Evolutionary conservation across 177 flowering plant species (phyloP).

Genomic region (Vitis hybrid): DNA sequence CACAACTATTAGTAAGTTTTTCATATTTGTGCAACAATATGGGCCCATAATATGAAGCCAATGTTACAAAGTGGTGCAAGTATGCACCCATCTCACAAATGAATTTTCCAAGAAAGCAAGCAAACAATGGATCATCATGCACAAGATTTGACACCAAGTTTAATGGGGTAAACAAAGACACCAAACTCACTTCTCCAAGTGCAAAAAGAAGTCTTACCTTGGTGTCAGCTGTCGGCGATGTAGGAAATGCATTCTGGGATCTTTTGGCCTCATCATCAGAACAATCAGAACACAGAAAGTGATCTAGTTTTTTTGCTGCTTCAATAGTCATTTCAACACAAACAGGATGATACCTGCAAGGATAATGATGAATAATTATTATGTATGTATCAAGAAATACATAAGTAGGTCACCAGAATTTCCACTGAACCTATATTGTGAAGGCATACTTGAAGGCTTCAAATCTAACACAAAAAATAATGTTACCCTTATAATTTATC

Average conservation of each 20-base stretch:
- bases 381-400: not conserved
- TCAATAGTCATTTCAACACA: constrained; percentile 81
- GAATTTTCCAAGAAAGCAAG: not conserved
- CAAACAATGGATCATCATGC: not conserved
- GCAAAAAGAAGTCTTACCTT: constrained; percentile 45
- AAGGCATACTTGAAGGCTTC: not conserved
- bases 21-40: too few relatives aligned
- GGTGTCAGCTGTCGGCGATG: constrained; percentile 38
- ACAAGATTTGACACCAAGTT: not conserved
- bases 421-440: not conserved
- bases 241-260: constrained; percentile 39
- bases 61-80: too few relatives aligned
- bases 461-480: not conserved
- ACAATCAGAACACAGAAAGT: constrained; percentile 77
- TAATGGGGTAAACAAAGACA: not conserved
- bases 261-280: constrained; percentile 55
- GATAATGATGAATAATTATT: not conserved
- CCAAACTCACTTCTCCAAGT: not conserved
- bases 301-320: constrained; percentile 67
- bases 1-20: too few relatives aligned
- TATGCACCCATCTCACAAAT: too few relatives aligned
- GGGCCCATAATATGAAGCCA: too few relatives aligned
- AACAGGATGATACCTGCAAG: constrained; percentile 79
- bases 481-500: not conserved
- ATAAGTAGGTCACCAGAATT: not conserved